Evolutionary conservation across 2,329 filamentous ascomycete species (phyloP).

Genomic region (Orbilia quercus): DNA sequence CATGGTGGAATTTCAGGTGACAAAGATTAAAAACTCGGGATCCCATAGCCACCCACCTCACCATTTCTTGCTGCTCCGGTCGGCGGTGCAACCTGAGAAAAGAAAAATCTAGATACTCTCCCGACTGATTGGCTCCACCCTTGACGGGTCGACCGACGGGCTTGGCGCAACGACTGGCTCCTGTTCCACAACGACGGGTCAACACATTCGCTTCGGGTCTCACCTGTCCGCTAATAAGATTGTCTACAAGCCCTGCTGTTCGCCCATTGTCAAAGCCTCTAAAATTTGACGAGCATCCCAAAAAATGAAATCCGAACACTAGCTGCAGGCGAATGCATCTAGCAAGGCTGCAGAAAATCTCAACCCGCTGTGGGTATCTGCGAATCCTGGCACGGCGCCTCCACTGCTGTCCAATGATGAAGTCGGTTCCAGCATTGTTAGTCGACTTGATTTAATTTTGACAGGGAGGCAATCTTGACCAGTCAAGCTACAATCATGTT

Average conservation of each 20-base stretch:
- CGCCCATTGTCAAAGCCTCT: conserved; percentile 26
- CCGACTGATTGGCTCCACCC: conserved; percentile 51
- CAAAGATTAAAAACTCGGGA: background rate
- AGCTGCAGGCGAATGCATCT: conserved; percentile 20
- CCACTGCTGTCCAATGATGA: conserved; percentile 39
- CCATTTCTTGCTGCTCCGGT: conserved; percentile 5
- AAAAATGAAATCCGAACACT: conserved; percentile 36
- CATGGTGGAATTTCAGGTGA: conserved; percentile 1
- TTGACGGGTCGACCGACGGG: conserved; percentile 14
- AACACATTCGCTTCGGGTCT: conserved; percentile 54
- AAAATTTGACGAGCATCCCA: conserved; percentile 49
- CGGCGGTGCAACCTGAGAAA: conserved; percentile 7
- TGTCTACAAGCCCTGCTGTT: conserved; percentile 21
- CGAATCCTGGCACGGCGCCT: conserved; percentile 50
- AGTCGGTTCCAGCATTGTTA: conserved; percentile 16
- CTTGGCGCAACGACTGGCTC: conserved; percentile 52
- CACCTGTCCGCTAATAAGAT: conserved; percentile 51
- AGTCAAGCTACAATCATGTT: conserved; percentile 18
- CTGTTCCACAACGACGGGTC: conserved; percentile 33
- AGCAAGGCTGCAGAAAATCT: conserved; percentile 55
- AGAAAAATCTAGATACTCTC: conserved; percentile 15
- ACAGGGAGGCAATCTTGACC: conserved; percentile 23
- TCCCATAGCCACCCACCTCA: conserved; percentile 1
- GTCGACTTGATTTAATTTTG: conserved; percentile 35
- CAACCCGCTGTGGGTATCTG: conserved; percentile 51